Evolutionary conservation across 2,329 filamentous ascomycete species (phyloP), one percentile per base, ranked within the genome.

Genomic region (Colletotrichum phormii): DNA sequence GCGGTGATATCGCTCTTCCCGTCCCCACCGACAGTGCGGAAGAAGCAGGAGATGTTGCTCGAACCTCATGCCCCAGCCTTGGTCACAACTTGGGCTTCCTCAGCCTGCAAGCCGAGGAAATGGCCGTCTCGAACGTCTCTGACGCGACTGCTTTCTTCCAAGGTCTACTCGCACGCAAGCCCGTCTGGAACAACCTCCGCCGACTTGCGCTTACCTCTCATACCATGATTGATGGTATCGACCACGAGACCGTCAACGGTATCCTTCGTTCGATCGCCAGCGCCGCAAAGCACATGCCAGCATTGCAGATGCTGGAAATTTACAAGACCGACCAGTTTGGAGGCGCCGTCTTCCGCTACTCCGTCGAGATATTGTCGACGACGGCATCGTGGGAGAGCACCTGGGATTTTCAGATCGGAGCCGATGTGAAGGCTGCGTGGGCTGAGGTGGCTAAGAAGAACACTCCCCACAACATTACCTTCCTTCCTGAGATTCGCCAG

Each of bases 311-410:
- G 24, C 73, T 80, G 72, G 78, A 79, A 71, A 59, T 80, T 3
- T 80, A 77, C 63, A 78, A 77, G 66, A 77, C 75, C n/a, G 77
- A 75, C 53, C 61, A 65, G 24, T 70, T 67, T 54, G 75, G 75
- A 54, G 77, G 74, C 24, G 78, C 75, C 51, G 74, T 77, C 29
- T 80, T 80, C 75, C 76, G 77, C 54, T 80, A 79, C 69, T 62
- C 73, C 35, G 74, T 75, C 9, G 69, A 65, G n/a, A 31, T 26
- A 12, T 42, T 46, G 29, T 71, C 71, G 15, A 51, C 71, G 11
- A 73, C 60, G 15, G 66, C 67, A 18, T 51, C 53, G 35, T 73
- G 71, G 71, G 71, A 73, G 54, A 55, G 66, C 49, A 73, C 71
- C 18, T 73, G 71, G 71, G 71, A 73, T 15, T 73, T 73, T 35